phyloP scores from a whole-genome alignment of 371 early-diverging fungal species.

The Mortierella polycephala region DNA sequence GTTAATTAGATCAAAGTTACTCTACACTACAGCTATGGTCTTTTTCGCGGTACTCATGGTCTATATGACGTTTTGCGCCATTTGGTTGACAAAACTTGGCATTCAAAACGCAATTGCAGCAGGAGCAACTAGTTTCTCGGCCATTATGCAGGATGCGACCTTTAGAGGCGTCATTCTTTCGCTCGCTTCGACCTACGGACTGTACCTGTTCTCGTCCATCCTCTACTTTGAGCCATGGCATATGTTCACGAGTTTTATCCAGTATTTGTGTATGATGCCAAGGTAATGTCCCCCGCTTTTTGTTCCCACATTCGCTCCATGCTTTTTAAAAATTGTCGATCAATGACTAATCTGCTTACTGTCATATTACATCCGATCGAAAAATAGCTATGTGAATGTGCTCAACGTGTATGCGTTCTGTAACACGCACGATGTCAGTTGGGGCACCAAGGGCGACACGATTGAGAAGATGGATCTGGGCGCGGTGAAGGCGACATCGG shows the following conservation, averaged over 20 bases:
- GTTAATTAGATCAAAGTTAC: conserved; percentile 58
- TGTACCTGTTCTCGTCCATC: conserved; percentile 81
- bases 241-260: conserved; percentile 89
- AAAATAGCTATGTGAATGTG: conserved; percentile 75
- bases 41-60: conserved; percentile 83
- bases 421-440: conserved; percentile 91
- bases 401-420: conserved; percentile 94
- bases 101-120: conserved; percentile 36
- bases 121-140: conserved; percentile 40
- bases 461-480: conserved; percentile 48
- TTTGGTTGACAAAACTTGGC: conserved; percentile 66
- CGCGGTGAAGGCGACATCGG: conserved; percentile 39
- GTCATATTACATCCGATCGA: not conserved
- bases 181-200: conserved; percentile 82
- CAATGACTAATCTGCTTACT: not conserved
- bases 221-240: conserved; percentile 95
- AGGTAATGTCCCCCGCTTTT: conserved; percentile 33
- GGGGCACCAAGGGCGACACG: conserved; percentile 95
- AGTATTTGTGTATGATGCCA: conserved; percentile 90
- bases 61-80: conserved; percentile 74
- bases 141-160: conserved; percentile 47
- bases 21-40: conserved; percentile 72
- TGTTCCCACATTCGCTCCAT: not conserved
- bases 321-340: not conserved
- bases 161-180: conserved; percentile 90